Evolutionary conservation across 139 green algal species (phyloP).

Genomic region (Edaphochlamys debaryana): DNA sequence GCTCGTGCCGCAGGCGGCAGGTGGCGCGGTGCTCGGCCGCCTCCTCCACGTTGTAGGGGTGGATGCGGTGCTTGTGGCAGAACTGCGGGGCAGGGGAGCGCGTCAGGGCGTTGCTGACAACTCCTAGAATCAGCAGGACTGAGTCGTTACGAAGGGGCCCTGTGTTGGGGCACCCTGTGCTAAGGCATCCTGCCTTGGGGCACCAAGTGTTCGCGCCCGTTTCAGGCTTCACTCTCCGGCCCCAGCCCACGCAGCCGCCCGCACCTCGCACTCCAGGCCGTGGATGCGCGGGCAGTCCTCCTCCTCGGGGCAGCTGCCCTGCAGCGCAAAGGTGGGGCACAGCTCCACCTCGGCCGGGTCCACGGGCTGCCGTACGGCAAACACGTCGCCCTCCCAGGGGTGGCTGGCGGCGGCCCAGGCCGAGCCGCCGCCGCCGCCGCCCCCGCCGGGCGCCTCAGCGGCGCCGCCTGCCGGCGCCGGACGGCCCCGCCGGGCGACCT

Average conservation of each 20-base stretch:
- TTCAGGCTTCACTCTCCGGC: no score
- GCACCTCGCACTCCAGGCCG: slow-evolving; percentile 68
- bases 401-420: neutral
- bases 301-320: slow-evolving; percentile 58
- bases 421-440: neutral
- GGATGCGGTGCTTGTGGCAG: slow-evolving; percentile 60
- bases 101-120: no score
- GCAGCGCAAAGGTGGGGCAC: slow-evolving; percentile 62
- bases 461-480: neutral
- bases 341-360: slow-evolving; percentile 47
- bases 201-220: no score
- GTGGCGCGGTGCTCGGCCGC: slow-evolving; percentile 55
- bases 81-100: no score
- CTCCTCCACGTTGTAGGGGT: slow-evolving; percentile 64
- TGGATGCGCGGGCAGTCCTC: slow-evolving; percentile 68
- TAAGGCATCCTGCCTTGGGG: no score
- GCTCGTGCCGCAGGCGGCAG: slow-evolving; percentile 64
- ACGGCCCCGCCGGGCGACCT: no score
- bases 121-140: no score
- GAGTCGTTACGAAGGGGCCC: no score
- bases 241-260: no score
- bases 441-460: neutral
- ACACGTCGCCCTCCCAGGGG: neutral
- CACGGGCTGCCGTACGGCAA: neutral
- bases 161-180: no score